A percentile compares a stretch with the other conserved stretches of the same genome.
phyloP scores from a whole-genome alignment of 2,329 filamentous ascomycete genomes.

The Aspergillus sergii region DNA sequence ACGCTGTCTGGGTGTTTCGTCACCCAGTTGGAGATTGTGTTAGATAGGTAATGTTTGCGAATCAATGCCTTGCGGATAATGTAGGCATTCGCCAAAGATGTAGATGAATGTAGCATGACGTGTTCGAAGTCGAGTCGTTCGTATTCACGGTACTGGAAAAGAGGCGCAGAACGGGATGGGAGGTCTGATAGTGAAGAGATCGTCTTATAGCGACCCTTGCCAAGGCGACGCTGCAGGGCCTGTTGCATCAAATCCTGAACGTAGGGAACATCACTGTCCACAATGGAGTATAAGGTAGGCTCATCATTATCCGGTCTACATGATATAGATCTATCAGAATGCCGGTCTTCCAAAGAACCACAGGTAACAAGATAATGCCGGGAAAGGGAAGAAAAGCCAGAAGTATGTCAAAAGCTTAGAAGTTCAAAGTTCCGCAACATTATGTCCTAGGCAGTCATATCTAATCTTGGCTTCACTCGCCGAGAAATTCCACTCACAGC shows the following conservation, averaged over 20 bases:
- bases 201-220: constrained; percentile 56
- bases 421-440: constrained; percentile 26
- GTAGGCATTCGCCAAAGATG: constrained; percentile 80
- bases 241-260: constrained; percentile 81
- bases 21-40: constrained; percentile 81
- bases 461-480: constrained; percentile 23
- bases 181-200: constrained; percentile 56
- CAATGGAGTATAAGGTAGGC: constrained; percentile 65
- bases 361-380: constrained; percentile 15
- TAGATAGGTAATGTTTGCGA: constrained; percentile 88
- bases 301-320: constrained; percentile 39
- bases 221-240: constrained; percentile 68
- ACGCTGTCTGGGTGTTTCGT: constrained; percentile 76
- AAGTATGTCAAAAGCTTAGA: constrained; percentile 29
- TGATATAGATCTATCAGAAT: constrained; percentile 37
- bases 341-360: constrained; percentile 16
- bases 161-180: constrained; percentile 47
- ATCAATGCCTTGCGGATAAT: constrained; percentile 96
- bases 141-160: constrained; percentile 83
- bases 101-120: constrained; percentile 62
- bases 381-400: constrained; percentile 10
- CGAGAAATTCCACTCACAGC: constrained; percentile 67
- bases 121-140: constrained; percentile 85
- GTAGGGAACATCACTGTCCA: constrained; percentile 86
- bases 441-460: constrained; percentile 28